These are phyloP conservation scores for Poa annua DNA, from an alignment of 176 grass and related monocot species.

Conservation along the genomic window DNA sequence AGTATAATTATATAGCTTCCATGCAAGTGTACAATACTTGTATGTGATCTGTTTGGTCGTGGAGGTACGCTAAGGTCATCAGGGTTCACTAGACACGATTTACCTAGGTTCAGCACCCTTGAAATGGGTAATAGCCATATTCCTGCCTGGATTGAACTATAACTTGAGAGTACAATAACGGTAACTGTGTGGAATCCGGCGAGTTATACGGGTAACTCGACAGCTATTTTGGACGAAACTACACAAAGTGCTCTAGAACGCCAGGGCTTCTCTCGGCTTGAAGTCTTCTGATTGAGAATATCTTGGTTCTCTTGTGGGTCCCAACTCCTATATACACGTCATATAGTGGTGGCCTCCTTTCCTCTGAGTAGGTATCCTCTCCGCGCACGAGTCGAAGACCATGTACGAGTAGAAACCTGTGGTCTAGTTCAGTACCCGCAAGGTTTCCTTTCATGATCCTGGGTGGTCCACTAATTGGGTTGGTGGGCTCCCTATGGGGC, in stretches of 20 bases:
- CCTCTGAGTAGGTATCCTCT: neutral
- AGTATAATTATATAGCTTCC: neutral
- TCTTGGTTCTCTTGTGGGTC: neutral
- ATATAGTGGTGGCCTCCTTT: neutral
- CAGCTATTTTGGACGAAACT: neutral
- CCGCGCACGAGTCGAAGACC: too few species aligned
- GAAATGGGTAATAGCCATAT: neutral
- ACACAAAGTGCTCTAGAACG: neutral
- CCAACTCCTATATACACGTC: too few species aligned
- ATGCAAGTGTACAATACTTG: neutral
- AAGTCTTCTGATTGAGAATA: neutral
- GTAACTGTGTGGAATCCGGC: neutral
- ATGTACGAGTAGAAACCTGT: neutral
- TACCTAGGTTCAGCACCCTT: neutral
- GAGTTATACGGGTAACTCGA: neutral
- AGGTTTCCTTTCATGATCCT: neutral
- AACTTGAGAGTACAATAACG: neutral
- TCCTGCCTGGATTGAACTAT: neutral
- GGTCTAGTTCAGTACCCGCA: neutral
- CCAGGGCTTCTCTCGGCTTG: neutral
- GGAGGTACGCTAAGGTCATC: neutral
- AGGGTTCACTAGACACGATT: neutral
- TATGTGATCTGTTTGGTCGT: neutral
- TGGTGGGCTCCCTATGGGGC: neutral
- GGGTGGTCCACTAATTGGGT: neutral